Conservation (phyloP, 495 filamentous ascomycete genomes). For the Lasiosphaeria ovina region DNA sequence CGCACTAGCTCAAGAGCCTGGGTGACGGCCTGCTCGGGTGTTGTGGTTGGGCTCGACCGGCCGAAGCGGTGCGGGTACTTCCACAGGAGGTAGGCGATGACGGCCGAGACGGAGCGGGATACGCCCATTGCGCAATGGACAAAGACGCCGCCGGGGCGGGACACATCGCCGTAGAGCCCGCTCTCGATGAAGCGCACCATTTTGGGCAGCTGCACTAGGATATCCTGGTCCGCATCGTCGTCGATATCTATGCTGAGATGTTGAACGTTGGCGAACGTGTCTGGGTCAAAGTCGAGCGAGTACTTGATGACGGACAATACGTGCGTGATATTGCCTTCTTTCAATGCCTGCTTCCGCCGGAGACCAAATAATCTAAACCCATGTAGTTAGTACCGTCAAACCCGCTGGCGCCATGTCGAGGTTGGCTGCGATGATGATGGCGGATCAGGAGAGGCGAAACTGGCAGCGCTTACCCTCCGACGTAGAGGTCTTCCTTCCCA, state of each 20-base stretch:
- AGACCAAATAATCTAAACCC: constrained; percentile 53
- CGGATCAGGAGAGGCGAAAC: constrained; percentile 2
- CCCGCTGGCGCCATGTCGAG: no score
- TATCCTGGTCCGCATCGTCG: constrained; percentile 82
- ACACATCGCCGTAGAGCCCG: constrained; percentile 49
- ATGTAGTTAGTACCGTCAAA: no score
- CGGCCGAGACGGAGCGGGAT: constrained; percentile 81
- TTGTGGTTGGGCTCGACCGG: constrained; percentile 27
- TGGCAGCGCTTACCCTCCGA: constrained; percentile 68
- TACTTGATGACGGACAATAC: constrained; percentile 73
- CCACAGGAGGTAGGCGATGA: constrained; percentile 83
- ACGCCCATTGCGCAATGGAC: constrained; percentile 88
- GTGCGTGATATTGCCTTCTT: constrained; percentile 78
- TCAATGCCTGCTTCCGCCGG: constrained; percentile 62
- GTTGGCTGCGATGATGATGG: constrained; percentile 39
- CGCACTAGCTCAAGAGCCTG: constrained; percentile 54
- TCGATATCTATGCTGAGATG: constrained; percentile 81
- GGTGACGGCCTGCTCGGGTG: constrained; percentile 27
- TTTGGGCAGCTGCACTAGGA: constrained; percentile 73
- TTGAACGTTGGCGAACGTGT: constrained; percentile 50
- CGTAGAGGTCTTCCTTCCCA: constrained; percentile 72
- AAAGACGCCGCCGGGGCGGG: constrained; percentile 34
- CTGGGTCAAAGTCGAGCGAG: constrained; percentile 34
- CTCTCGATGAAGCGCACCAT: constrained; percentile 79
- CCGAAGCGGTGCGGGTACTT: constrained; percentile 48